Base-by-base conservation (phyloP, 1,284 basidiomycete species). In the Fomes fomentarius region DNA sequence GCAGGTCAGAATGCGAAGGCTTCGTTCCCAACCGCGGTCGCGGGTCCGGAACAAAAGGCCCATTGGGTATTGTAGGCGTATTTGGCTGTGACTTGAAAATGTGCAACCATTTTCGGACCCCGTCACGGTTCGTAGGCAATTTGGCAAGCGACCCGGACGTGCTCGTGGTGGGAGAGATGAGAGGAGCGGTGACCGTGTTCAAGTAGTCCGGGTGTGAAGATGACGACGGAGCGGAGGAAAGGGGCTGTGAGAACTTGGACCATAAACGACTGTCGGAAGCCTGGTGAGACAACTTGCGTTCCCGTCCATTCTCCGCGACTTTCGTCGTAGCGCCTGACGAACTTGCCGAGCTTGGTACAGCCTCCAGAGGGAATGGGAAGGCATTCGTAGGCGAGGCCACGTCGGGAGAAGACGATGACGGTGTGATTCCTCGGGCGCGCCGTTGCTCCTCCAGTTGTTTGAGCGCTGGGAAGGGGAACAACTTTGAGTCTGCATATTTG, bases 381-480 rank as follows among this genome's bases (percentile, higher is more conserved):
- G 79, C 76, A 44, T 74, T 73, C 28, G 74, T 74, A 39, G 74
- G 74, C n/a, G 75, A 72, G 34, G 76, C 71, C 45, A 82, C 76
- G 62, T 91, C 87, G 15, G 85, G 85, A 17, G 81, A 83, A 5
- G 87, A 88, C 2, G 81, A 76, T 0, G 85, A 85, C 66, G 67
- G 71, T 45, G 69, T 75, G 40, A 83, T 68, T 3, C 77, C 80
- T 56, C 80, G 80, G 44, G 76, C 77, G 37, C 83, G 79, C 43
- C 84, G 79, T 64, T 88, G 83, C 65, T 89, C 87, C 68, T 93
- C 87, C 30, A 93, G 77, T 60, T 81, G 82, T 60, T 83, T 80
- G 64, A 94, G 87, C 28, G 90, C 92, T 5, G 93, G 93, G 78
- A 96, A 96, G 0, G 93, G 93, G 69, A 91, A 91, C 19, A 96